phyloP scores from a whole-genome alignment of 768 basidiomycete genomes.

The Roridomyces roridus region DNA sequence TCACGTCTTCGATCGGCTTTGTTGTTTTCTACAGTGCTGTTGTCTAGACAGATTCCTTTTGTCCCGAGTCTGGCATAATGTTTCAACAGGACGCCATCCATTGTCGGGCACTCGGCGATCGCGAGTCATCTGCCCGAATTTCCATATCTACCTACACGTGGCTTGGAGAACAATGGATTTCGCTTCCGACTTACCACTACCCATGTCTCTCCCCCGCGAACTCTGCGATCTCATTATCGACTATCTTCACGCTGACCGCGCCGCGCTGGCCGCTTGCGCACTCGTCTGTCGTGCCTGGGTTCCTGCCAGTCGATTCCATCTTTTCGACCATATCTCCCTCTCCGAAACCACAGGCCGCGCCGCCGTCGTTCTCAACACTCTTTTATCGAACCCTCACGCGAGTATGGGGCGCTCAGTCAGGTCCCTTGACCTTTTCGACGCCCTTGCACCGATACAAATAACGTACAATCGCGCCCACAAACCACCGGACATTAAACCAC shows the following conservation, averaged over 20 bases:
- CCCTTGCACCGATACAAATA: constrained; percentile 4
- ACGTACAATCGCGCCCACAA: background rate
- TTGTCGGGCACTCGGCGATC: background rate
- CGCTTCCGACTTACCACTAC: no score
- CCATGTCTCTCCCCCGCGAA: constrained; percentile 2
- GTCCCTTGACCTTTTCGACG: constrained; percentile 3
- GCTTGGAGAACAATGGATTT: no score
- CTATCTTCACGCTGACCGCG: constrained; percentile 11
- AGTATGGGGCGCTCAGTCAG: constrained; percentile 13
- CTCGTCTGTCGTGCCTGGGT: constrained; percentile 24
- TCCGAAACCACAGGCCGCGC: background rate
- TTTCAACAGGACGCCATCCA: no score
- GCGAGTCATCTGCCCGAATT: no score
- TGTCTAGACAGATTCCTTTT: no score
- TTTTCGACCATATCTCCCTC: constrained; percentile 14
- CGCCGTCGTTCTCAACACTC: constrained; percentile 15
- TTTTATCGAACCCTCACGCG: constrained; percentile 11
- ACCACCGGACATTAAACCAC: constrained; percentile 3
- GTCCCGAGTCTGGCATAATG: no score
- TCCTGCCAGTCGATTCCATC: constrained; percentile 19
- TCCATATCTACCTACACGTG: no score
- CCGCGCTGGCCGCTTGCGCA: constrained; percentile 6
- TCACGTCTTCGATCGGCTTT: no score
- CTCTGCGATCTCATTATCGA: constrained; percentile 24
- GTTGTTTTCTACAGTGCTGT: no score